Base-by-base conservation (phyloP, 352 stramenopile genomes). In the Phytopythium litorale region DNA sequence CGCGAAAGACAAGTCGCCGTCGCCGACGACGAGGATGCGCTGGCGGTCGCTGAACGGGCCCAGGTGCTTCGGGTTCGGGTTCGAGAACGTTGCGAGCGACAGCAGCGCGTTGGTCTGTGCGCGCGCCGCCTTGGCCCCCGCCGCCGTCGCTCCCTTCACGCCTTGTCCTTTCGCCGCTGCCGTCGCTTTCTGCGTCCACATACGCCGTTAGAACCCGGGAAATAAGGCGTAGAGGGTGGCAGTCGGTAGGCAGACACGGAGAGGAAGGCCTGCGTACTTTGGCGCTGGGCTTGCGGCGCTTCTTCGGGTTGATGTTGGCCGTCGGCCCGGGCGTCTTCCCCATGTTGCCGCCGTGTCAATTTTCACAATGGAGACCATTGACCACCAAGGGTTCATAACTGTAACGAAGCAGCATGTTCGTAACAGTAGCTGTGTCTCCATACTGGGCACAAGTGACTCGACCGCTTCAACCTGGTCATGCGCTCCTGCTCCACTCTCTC, bases 1-100 rank as follows among this genome's bases (percentile, higher is more conserved):
- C n/a, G n/a, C n/a, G 63, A 96, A 94, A 21, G 84, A 94, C 28
- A 96, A 87, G 63, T 94, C 84, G 28, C 87, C 87, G 32, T 96
- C 87, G n/a, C 87, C 87, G 18, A 96, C 80, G 15, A 94, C 71
- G 35, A 96, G 75, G 46, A 93, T 90, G 48, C 73, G 78, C 43
- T 92, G 81, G 13, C 76, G 73, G 67, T 92, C 83, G 40, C 76
- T 83, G 60, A 92, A 93, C 2, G 80, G 79, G 3, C 87, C 87
- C 42, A 92, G 66, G 43, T 70, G 81, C 69, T 91, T 92, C 32
- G 87, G 87, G 68, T 96, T 96, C 2, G 87, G 85, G 58, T 94
- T 94, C 30, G 83, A 91, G 3, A 78, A 78, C 48, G 75, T 81
- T 21, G 85, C 77, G 33, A 92, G 64, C 7, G 78, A 79, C 52